A percentile compares a stretch with the other conserved stretches of the same genome.
Evolutionary conservation across 2,329 filamentous ascomycete genomes (phyloP).

Genomic region (Hypoxylon sp.): DNA sequence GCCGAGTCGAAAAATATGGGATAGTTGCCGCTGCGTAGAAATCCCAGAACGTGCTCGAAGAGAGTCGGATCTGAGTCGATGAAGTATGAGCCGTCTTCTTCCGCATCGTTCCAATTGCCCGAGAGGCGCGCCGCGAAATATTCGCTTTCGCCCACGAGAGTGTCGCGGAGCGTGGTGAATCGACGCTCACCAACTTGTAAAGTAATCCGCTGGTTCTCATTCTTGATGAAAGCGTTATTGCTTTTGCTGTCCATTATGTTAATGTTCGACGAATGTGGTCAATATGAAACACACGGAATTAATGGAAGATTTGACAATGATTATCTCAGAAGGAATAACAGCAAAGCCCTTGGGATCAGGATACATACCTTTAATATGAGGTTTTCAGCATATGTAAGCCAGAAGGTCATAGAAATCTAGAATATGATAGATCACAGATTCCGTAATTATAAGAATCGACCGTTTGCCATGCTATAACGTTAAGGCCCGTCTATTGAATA

Average conservation of each 20-base stretch:
- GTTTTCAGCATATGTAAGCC: neutral
- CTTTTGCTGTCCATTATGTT: neutral
- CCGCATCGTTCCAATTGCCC: slow-evolving; percentile 42
- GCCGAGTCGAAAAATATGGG: slow-evolving; percentile 55
- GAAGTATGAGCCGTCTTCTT: slow-evolving; percentile 56
- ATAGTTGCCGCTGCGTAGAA: slow-evolving; percentile 53
- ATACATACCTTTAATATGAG: neutral
- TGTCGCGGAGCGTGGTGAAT: slow-evolving; percentile 44
- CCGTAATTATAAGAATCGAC: neutral
- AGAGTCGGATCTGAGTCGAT: slow-evolving; percentile 56
- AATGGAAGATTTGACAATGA: neutral
- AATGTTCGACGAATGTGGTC: neutral
- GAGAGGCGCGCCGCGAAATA: slow-evolving; percentile 50
- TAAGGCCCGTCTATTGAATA: neutral
- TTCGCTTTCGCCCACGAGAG: slow-evolving; percentile 43
- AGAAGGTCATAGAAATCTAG: neutral
- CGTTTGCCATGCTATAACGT: neutral
- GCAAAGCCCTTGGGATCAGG: neutral
- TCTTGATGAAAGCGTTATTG: too few species aligned
- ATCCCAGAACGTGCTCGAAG: slow-evolving; percentile 57
- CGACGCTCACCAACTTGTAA: slow-evolving; percentile 44
- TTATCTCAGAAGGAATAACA: neutral
- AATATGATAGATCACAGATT: neutral
- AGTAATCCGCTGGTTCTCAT: slow-evolving; percentile 5
- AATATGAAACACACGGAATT: neutral